Conservation (phyloP, 495 filamentous ascomycete genomes). For the Lasiosphaeris hirsuta region DNA sequence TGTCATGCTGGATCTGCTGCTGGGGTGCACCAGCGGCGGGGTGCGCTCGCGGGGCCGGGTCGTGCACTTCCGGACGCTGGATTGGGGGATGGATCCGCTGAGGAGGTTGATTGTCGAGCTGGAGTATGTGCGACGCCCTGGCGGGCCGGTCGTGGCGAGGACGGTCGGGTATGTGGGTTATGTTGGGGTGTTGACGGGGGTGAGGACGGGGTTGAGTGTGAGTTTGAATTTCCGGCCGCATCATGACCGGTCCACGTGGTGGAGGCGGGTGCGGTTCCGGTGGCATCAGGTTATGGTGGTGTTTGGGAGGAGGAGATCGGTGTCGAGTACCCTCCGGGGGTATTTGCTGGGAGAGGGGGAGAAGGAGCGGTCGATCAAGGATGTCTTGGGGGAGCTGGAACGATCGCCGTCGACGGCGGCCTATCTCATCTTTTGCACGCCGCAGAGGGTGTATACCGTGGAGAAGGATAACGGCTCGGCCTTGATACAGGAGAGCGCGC, state of each 20-base stretch:
- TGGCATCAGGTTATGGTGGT: slow-evolving; percentile 54
- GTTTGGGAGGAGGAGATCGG: slow-evolving; percentile 54
- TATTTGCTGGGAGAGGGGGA: slow-evolving; percentile 31
- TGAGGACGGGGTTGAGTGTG: slow-evolving; percentile 52
- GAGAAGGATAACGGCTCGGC: slow-evolving; percentile 56
- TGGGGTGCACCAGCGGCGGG: slow-evolving; percentile 63
- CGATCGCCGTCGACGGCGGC: slow-evolving; percentile 48
- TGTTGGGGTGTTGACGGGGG: slow-evolving; percentile 60
- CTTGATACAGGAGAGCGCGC: background rate
- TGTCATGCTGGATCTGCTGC: slow-evolving; percentile 58
- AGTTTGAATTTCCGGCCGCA: slow-evolving; percentile 63
- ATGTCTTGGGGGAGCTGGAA: slow-evolving; percentile 34
- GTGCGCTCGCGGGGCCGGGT: slow-evolving; percentile 30
- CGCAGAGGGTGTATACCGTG: slow-evolving; percentile 40
- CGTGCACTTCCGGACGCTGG: slow-evolving; percentile 64
- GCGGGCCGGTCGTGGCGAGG: slow-evolving; percentile 48
- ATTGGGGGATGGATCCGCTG: slow-evolving; percentile 64
- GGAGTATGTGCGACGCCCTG: slow-evolving; percentile 46
- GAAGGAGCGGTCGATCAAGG: background rate
- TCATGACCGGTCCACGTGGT: slow-evolving; percentile 42
- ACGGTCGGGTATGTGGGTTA: slow-evolving; percentile 62
- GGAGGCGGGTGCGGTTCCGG: slow-evolving; percentile 14
- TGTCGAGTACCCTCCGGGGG: slow-evolving; percentile 51
- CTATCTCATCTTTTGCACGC: slow-evolving; percentile 57
- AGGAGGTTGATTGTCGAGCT: slow-evolving; percentile 55